Evolutionary conservation across 306 rosid species (phyloP).

Genomic region (Lablab purpureus): DNA sequence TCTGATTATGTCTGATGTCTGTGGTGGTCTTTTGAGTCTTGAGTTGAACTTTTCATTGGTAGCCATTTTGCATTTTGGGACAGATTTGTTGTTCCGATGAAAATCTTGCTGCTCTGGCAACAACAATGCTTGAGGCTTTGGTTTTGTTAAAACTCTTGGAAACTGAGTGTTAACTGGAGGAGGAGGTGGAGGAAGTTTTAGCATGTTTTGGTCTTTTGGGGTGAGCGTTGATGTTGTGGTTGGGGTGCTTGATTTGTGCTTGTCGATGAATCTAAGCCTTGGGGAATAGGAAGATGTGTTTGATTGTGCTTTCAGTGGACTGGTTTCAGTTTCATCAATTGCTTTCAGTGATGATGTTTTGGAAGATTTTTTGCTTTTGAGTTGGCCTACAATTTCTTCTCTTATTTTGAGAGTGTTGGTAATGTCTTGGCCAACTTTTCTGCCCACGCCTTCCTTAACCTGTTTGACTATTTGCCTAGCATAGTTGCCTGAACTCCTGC

Average conservation of each 20-base stretch:
- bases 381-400: conserved; percentile 49
- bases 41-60: conserved; percentile 58
- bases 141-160: conserved; percentile 48
- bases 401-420: conserved; percentile 62
- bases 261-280: conserved; percentile 61
- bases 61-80: conserved; percentile 40
- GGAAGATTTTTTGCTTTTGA: conserved; percentile 52
- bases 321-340: conserved; percentile 52
- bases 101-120: conserved; percentile 38
- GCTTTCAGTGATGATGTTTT: conserved; percentile 42
- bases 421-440: conserved; percentile 78
- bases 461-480: conserved; percentile 86
- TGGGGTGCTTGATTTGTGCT: conserved; percentile 49
- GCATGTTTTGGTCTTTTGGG: conserved; percentile 49
- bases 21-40: conserved; percentile 58
- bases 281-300: conserved; percentile 51
- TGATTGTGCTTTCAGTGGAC: conserved; percentile 38
- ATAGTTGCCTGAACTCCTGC: conserved; percentile 53
- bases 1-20: conserved; percentile 54
- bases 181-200: conserved; percentile 28
- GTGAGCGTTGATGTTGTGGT: conserved; percentile 7
- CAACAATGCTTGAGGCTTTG: conserved; percentile 43
- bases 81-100: conserved; percentile 27
- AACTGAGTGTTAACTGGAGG: conserved; percentile 37
- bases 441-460: conserved; percentile 67